Evolutionary conservation across 2,329 filamentous ascomycete genomes (phyloP).

Genomic region (Clonostachys byssicola): DNA sequence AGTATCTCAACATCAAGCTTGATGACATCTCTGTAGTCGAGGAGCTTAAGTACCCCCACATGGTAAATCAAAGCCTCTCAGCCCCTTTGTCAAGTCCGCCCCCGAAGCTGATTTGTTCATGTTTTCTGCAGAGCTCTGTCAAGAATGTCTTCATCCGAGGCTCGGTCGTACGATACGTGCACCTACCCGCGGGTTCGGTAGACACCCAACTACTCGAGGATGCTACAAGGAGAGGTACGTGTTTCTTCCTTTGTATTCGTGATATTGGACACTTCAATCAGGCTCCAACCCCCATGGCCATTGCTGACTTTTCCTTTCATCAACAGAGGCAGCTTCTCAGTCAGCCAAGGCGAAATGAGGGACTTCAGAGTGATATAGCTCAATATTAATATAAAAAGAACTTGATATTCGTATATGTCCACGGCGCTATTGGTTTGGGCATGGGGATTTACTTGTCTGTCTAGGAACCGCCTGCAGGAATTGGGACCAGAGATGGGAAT

Average conservation of each 20-base stretch:
- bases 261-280: neutral
- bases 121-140: slow-evolving; percentile 56
- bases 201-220: slow-evolving; percentile 87
- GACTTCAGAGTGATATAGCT: neutral
- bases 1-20: slow-evolving; percentile 98
- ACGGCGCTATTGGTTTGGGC: too few relatives aligned
- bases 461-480: too few relatives aligned
- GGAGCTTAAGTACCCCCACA: slow-evolving; percentile 89
- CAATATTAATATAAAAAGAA: too few relatives aligned
- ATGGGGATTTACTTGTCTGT: too few relatives aligned
- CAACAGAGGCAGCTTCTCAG: slow-evolving; percentile 51
- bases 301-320: neutral
- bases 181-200: slow-evolving; percentile 76
- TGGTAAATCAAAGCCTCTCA: slow-evolving; percentile 46
- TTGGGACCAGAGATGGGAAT: too few relatives aligned
- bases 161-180: slow-evolving; percentile 88
- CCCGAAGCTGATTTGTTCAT: slow-evolving; percentile 1
- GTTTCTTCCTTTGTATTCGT: neutral
- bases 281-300: neutral
- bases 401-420: too few relatives aligned
- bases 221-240: slow-evolving; percentile 77
- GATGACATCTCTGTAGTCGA: slow-evolving; percentile 93
- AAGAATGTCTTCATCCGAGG: slow-evolving; percentile 96
- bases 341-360: slow-evolving; percentile 50
- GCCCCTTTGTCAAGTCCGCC: neutral